Evolutionary conservation across 495 filamentous ascomycete genomes (phyloP).

Genomic region (Aspergillus steynii): DNA sequence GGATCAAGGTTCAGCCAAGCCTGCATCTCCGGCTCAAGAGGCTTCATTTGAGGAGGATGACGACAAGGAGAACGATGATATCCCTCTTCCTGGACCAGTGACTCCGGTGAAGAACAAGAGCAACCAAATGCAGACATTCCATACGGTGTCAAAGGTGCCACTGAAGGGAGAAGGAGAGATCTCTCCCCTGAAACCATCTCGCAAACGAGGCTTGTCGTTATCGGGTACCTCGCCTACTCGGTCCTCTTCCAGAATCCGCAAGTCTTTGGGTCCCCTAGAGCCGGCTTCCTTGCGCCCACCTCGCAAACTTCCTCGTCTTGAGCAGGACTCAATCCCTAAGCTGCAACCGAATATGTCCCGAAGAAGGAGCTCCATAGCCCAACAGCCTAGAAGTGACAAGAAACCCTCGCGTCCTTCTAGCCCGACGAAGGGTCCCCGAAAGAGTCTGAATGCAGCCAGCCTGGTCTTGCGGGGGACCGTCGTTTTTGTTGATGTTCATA

Average conservation of each 20-base stretch:
- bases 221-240: slow-evolving; percentile 40
- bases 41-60: slow-evolving; percentile 25
- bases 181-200: slow-evolving; percentile 55
- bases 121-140: slow-evolving; percentile 48
- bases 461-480: slow-evolving; percentile 66
- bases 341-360: slow-evolving; percentile 7
- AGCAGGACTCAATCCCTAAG: slow-evolving; percentile 26
- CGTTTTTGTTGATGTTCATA: slow-evolving; percentile 93
- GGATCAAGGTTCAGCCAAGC: neutral
- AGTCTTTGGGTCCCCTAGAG: slow-evolving; percentile 23
- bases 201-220: slow-evolving; percentile 54
- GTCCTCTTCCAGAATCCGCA: slow-evolving; percentile 35
- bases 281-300: slow-evolving; percentile 25
- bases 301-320: slow-evolving; percentile 25
- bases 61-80: slow-evolving; percentile 34
- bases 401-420: slow-evolving; percentile 27
- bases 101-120: slow-evolving; percentile 33
- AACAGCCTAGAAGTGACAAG: slow-evolving; percentile 2
- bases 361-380: slow-evolving; percentile 4
- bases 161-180: slow-evolving; percentile 67
- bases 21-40: slow-evolving; percentile 2
- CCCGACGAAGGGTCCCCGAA: slow-evolving; percentile 33
- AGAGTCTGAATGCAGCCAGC: slow-evolving; percentile 22
- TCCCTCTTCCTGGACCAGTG: slow-evolving; percentile 30
- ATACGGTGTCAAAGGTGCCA: slow-evolving; percentile 76